These are phyloP conservation scores for Biscutella laevigata DNA, from an alignment of 441 rosid species.

Conservation along the genomic window DNA sequence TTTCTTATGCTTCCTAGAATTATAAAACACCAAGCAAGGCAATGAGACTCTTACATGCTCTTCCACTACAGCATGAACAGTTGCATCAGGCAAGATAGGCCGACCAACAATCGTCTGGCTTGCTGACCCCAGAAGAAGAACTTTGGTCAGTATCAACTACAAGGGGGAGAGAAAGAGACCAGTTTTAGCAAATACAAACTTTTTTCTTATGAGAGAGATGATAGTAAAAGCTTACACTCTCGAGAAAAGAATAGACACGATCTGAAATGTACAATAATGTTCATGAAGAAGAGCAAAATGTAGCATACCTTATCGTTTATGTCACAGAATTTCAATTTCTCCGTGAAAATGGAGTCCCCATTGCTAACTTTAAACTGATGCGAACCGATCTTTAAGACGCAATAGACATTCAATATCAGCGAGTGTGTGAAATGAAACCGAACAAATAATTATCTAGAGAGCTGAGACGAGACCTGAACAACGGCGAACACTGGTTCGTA, in stretches of 20 bases:
- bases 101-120: conserved; percentile 72
- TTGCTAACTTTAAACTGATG: conserved; percentile 94
- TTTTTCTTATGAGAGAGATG: not conserved
- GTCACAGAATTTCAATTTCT: conserved; percentile 82
- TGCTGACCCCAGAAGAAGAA: conserved; percentile 66
- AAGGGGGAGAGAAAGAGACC: conserved; percentile 2
- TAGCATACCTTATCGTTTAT: conserved; percentile 71
- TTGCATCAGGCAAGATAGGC: conserved; percentile 69
- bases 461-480: conserved; percentile 56
- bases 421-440: not conserved
- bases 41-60: conserved; percentile 64
- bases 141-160: conserved; percentile 79
- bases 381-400: conserved; percentile 56
- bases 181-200: not conserved
- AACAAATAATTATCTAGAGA: not conserved
- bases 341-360: conserved; percentile 67
- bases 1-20: not conserved
- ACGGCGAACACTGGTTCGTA: conserved; percentile 78
- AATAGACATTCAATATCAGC: not conserved
- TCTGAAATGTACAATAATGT: no score
- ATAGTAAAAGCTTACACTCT: no score
- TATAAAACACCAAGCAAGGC: not conserved
- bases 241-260: no score
- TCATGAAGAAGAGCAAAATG: not conserved
- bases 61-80: conserved; percentile 90